A percentile compares a stretch with the other conserved stretches of the same genome.
Evolutionary conservation across 768 basidiomycete species (phyloP).

Genomic region (Boletus barrowsii): DNA sequence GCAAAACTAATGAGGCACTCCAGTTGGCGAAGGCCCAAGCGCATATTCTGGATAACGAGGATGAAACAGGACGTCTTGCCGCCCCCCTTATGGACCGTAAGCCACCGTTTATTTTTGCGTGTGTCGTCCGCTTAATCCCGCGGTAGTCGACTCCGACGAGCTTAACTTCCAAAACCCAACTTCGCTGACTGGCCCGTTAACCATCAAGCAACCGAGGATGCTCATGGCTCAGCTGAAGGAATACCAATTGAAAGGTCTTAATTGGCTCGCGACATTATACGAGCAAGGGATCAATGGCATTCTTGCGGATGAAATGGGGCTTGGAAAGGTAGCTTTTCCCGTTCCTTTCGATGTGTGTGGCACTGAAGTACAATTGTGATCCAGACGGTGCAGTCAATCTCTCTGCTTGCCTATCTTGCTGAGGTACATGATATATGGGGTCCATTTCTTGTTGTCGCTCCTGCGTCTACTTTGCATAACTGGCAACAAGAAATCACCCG

Average conservation of each 20-base stretch:
- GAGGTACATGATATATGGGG: constrained; percentile 99
- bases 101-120: constrained; percentile 24
- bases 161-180: constrained; percentile 99
- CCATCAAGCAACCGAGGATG: constrained; percentile 91
- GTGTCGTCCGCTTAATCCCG: constrained; percentile 1
- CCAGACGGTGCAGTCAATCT: constrained; percentile 97
- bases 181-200: constrained; percentile 77
- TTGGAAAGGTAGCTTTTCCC: constrained; percentile 62
- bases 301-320: constrained; percentile 98
- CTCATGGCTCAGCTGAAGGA: constrained; percentile 96
- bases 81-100: constrained; percentile 70
- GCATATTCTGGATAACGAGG: constrained; percentile 40
- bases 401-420: constrained; percentile 90
- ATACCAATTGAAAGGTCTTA: constrained; percentile 96
- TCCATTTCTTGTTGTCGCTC: constrained; percentile 96
- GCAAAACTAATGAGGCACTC: constrained; percentile 76
- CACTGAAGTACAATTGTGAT: not conserved
- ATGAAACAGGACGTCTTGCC: constrained; percentile 34
- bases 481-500: constrained; percentile 99
- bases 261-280: constrained; percentile 96
- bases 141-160: constrained; percentile 87
- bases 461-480: constrained; percentile 95
- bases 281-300: constrained; percentile 99
- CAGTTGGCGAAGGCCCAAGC: constrained; percentile 58
- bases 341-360: constrained; percentile 7